Base-by-base conservation (phyloP, 805 yeast species). In the Candida xiaguanensis region DNA sequence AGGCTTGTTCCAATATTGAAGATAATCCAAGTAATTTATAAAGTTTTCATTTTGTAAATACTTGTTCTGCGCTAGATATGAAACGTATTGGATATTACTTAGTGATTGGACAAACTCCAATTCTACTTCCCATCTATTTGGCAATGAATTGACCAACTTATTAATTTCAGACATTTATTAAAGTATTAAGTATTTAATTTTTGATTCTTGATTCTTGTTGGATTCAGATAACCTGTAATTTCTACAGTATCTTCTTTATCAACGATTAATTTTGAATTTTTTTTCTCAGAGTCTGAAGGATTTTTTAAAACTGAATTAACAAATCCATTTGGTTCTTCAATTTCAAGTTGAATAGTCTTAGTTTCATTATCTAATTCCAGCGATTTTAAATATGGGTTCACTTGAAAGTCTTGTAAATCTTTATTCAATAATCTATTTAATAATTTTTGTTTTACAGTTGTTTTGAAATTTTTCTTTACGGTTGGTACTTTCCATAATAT, bases 101-200 rank as follows among this genome's bases (percentile, higher is more conserved):
- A 91, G 70, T 12, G 95, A 82, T 62, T 91, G 98, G 3, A 91
- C 95, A 62, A 91, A 91, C 76, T 85, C 97, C n/a, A 86, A 70
- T 50, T 86, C 95, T 16, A 86, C 78, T 53, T 86, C 95, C 87
- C 91, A 87, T 41, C 95, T 60, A 4, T 85, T 75, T n/a, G 91
- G 89, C n/a, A 77, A 65, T 19, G 54, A 48, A 16, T 47, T 48
- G 6, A 48, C 47, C 25, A 51, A 15, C 9, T 31, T 34, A 31
- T 26, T 35, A 16, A 24, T 18, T 13, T 18, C 26, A n/a, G n/a
- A n/a, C n/a, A n/a, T n/a, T n/a, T n/a, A n/a, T n/a, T n/a, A n/a
- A n/a, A n/a, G 24, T 7, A 20, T 20, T 20, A 20, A 7, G 24
- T 20, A 20, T 32, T 29, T n/a, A 20, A 35, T 25, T 37, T 41